Evolutionary conservation across 2,329 filamentous ascomycete genomes (phyloP).

Genomic region (Fusarium scirpi): DNA sequence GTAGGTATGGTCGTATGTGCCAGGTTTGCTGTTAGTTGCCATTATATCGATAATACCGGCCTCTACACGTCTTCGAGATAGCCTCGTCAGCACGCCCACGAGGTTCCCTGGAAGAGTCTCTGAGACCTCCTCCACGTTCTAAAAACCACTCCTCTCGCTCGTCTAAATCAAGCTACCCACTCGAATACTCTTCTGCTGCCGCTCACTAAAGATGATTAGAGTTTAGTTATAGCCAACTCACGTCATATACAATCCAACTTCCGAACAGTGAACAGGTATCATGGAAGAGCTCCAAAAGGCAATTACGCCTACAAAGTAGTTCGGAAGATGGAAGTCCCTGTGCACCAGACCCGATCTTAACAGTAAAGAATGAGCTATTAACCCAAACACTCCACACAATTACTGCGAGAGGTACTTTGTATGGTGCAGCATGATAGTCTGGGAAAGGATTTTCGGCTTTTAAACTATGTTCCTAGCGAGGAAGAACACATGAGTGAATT

Average conservation of each 20-base stretch:
- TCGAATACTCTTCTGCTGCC: not conserved
- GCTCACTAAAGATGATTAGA: not conserved
- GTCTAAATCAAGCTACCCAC: no score
- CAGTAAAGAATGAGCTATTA: not conserved
- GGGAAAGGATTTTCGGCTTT: not conserved
- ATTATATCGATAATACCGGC: accelerated
- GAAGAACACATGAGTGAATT: not conserved
- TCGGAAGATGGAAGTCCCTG: not conserved
- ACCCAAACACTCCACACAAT: not conserved
- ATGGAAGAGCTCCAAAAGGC: no score
- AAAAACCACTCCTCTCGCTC: no score
- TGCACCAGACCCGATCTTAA: not conserved
- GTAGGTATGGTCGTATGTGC: not conserved
- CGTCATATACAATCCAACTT: no score
- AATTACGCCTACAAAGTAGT: not conserved
- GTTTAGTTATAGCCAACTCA: no score
- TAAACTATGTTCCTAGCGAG: not conserved
- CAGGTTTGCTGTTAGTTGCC: accelerated
- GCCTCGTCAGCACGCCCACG: no score
- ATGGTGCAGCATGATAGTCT: not conserved
- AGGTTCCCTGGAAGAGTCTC: not conserved
- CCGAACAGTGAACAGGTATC: no score
- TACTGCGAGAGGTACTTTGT: not conserved
- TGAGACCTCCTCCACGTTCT: no score
- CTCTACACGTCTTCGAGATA: not conserved